Conservation (phyloP, 257 asterid species). For the Salvia miltiorrhiza region DNA sequence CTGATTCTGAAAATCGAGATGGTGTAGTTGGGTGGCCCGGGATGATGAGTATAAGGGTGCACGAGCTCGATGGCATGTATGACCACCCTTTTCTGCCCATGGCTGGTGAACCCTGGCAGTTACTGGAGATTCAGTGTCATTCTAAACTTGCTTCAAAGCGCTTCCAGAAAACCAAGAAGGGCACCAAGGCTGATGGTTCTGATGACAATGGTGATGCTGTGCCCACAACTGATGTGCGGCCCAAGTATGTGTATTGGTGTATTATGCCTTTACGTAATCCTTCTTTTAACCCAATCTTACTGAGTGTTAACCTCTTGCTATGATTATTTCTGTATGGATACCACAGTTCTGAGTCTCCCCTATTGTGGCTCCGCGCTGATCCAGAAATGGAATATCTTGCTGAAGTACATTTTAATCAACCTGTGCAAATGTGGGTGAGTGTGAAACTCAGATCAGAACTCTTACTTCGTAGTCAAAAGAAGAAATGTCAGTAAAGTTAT, state of each 20-base stretch:
- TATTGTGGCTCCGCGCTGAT: slow-evolving; percentile 96
- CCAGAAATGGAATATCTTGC: slow-evolving; percentile 99
- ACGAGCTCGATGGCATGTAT: slow-evolving; percentile 98
- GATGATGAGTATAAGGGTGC: slow-evolving; percentile 98
- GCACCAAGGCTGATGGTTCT: slow-evolving; percentile 90
- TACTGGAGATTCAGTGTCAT: slow-evolving; percentile 95
- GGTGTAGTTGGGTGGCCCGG: slow-evolving; percentile 98
- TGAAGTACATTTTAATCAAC: slow-evolving; percentile 84
- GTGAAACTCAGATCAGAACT: slow-evolving; percentile 8
- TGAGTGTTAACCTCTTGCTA: slow-evolving; percentile 13
- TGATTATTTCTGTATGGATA: slow-evolving; percentile 23
- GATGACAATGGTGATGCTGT: slow-evolving; percentile 85
- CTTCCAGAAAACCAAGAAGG: slow-evolving; percentile 90
- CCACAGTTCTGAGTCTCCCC: slow-evolving; percentile 92
- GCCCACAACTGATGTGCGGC: slow-evolving; percentile 60
- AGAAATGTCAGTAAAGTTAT: slow-evolving; percentile 5
- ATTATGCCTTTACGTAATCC: slow-evolving; percentile 14
- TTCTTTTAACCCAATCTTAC: slow-evolving; percentile 10
- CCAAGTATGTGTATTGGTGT: slow-evolving; percentile 51
- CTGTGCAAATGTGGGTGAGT: slow-evolving; percentile 99
- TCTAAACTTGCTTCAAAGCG: slow-evolving; percentile 98
- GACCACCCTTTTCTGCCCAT: slow-evolving; percentile 96
- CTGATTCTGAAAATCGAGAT: slow-evolving; percentile 77
- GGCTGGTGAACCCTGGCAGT: slow-evolving; percentile 99
- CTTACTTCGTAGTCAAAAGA: neutral